phyloP scores from a whole-genome alignment of 2,329 filamentous ascomycete genomes.

The Penicillium sp. region DNA sequence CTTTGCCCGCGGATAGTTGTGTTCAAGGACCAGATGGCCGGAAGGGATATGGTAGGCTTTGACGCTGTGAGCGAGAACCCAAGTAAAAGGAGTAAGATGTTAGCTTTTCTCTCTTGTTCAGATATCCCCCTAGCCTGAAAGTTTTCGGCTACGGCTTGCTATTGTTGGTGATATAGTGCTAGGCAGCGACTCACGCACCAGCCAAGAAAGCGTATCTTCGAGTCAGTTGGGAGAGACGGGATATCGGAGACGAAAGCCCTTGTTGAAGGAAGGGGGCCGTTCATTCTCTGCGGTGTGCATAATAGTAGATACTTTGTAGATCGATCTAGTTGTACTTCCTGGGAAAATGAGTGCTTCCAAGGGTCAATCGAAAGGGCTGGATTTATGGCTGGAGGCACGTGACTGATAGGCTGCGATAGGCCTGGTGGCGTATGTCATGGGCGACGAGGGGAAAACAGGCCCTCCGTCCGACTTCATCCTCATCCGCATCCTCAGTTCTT shows the following conservation, averaged over 20 bases:
- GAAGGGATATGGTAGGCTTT: slow-evolving; percentile 60
- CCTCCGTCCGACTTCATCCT: slow-evolving; percentile 5
- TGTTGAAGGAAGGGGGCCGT: slow-evolving; percentile 66
- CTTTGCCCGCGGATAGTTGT: slow-evolving; percentile 59
- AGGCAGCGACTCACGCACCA: slow-evolving; percentile 65
- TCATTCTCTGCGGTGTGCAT: slow-evolving; percentile 32
- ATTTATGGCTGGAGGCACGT: slow-evolving; percentile 32
- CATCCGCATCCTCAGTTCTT: slow-evolving; percentile 5
- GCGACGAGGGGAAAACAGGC: slow-evolving; percentile 35
- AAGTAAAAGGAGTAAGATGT: slow-evolving; percentile 14
- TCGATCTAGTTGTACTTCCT: not conserved
- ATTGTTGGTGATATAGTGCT: not conserved
- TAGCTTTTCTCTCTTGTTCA: not conserved
- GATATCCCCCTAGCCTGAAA: not conserved
- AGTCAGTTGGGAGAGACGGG: slow-evolving; percentile 55
- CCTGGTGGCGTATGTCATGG: slow-evolving; percentile 43
- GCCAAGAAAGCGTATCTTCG: slow-evolving; percentile 91
- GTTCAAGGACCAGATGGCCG: slow-evolving; percentile 70
- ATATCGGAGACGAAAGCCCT: slow-evolving; percentile 70
- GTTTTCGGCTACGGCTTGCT: not conserved
- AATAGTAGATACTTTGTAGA: not conserved
- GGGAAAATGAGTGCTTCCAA: too few species aligned
- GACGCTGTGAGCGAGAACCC: slow-evolving; percentile 52
- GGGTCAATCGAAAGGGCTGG: not conserved
- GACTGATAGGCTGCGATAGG: slow-evolving; percentile 36